Evolutionary conservation across 805 yeast genomes (phyloP).

Genomic region (Candida orba): DNA sequence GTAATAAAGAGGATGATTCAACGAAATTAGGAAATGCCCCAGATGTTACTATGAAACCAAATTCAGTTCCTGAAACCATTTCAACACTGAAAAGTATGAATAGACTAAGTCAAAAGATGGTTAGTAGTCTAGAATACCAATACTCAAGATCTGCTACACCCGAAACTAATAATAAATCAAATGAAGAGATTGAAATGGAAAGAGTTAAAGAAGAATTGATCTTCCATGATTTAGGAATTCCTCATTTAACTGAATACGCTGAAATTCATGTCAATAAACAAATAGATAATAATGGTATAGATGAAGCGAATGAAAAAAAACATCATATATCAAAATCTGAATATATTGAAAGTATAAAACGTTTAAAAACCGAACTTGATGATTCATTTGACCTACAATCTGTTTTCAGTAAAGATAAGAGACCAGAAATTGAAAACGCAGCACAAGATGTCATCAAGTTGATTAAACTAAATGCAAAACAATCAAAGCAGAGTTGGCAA

Average conservation of each 20-base stretch:
- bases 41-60: constrained; percentile 75
- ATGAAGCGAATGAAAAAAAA: constrained; percentile 1
- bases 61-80: constrained; percentile 58
- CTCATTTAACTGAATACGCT: constrained; percentile 42
- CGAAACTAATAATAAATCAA: constrained; percentile 26
- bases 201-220: constrained; percentile 37
- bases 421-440: constrained; percentile 33
- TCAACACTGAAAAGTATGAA: constrained; percentile 84
- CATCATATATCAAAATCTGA: constrained; percentile 19
- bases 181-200: constrained; percentile 30
- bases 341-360: constrained; percentile 16
- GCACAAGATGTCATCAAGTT: constrained; percentile 38
- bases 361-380: constrained; percentile 13
- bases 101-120: constrained; percentile 75
- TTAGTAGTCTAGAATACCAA: constrained; percentile 44
- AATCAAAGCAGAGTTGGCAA: constrained; percentile 42
- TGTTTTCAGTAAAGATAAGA: constrained; percentile 21
- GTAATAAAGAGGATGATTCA: constrained; percentile 76
- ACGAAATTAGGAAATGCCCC: constrained; percentile 73
- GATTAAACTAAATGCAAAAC: constrained; percentile 48
- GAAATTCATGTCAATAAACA: constrained; percentile 28
- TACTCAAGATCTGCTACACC: constrained; percentile 30
- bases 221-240: constrained; percentile 45
- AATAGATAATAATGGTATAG: constrained; percentile 10
- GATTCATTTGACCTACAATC: constrained; percentile 24